phyloP scores from a whole-genome alignment of 2,329 filamentous ascomycete species.

The Lizonia empirigonia region DNA sequence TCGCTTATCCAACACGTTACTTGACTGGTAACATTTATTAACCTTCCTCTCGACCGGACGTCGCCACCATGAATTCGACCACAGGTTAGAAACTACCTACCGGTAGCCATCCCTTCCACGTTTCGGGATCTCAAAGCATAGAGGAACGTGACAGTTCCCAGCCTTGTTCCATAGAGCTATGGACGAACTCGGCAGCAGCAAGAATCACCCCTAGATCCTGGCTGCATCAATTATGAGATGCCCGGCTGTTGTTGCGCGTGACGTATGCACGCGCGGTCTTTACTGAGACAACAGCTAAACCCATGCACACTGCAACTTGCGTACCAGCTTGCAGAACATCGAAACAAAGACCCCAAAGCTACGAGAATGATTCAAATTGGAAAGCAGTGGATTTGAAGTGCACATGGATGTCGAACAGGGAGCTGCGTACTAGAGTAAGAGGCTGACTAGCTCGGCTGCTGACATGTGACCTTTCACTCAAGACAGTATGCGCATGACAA shows the following conservation, averaged over 20 bases:
- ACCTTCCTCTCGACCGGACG: no score
- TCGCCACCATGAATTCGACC: no score
- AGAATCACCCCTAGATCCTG: not conserved
- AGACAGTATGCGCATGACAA: slow-evolving; percentile 12
- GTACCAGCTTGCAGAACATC: not conserved
- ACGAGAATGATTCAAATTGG: not conserved
- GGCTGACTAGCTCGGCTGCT: not conserved
- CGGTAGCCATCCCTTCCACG: no score
- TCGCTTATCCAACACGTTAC: no score
- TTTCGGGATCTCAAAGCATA: no score
- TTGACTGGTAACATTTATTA: no score
- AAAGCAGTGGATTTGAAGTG: no score
- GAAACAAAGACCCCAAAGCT: not conserved
- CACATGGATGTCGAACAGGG: not conserved
- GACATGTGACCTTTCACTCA: slow-evolving; percentile 1
- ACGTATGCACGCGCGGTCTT: not conserved
- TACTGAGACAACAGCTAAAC: not conserved
- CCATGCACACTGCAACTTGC: not conserved
- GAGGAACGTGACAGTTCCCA: no score
- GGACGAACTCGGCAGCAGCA: not conserved
- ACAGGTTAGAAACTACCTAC: no score
- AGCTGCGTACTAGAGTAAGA: not conserved
- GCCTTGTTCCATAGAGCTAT: not conserved
- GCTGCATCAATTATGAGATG: not conserved
- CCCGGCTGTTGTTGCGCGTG: not conserved